Percentiles rank a stretch among this genome's conserved stretches.
Evolutionary conservation across 768 basidiomycete genomes (phyloP).

Genomic region (Termitomyces sp.): DNA sequence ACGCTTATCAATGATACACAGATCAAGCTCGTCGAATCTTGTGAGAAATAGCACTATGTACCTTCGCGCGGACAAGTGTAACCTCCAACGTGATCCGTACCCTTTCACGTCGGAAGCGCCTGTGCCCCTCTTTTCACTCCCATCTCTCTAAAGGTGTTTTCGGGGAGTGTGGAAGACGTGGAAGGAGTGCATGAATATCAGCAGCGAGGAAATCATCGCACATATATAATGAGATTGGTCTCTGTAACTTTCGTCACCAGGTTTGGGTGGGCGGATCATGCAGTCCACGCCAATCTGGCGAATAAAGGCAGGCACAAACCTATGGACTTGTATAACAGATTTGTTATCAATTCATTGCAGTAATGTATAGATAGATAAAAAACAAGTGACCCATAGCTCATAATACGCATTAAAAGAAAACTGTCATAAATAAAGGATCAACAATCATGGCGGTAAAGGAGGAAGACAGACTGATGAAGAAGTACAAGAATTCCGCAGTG

Average conservation of each 20-base stretch:
- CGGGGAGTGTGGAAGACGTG: conserved; percentile 94
- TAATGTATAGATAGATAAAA: conserved; percentile 8
- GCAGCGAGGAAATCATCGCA: conserved; percentile 64
- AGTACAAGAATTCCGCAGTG: conserved; percentile 4
- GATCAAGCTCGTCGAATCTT: conserved; percentile 71
- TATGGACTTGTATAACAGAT: conserved; percentile 38
- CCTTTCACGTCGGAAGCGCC: conserved; percentile 77
- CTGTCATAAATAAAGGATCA: not conserved
- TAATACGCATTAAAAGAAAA: conserved; percentile 1
- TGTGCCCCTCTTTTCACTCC: conserved; percentile 88
- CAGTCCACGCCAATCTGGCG: conserved; percentile 92
- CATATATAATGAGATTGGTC: conserved; percentile 98
- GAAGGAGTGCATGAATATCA: conserved; percentile 89
- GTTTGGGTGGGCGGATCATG: conserved; percentile 82
- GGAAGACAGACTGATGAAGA: not conserved
- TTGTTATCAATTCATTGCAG: conserved; percentile 3
- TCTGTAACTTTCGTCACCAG: conserved; percentile 79
- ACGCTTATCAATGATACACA: conserved; percentile 74
- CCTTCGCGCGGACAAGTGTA: conserved; percentile 97
- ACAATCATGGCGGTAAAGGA: not conserved
- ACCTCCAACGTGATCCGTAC: conserved; percentile 64
- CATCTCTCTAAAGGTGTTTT: conserved; percentile 96
- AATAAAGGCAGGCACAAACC: conserved; percentile 83
- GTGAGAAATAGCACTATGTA: conserved; percentile 78
- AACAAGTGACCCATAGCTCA: conserved; percentile 1